Percentiles rank a stretch among this genome's conserved stretches.
These are phyloP conservation scores for Amylostereum areolatum DNA, from an alignment of 1,284 basidiomycete species.

Conservation along the genomic window DNA sequence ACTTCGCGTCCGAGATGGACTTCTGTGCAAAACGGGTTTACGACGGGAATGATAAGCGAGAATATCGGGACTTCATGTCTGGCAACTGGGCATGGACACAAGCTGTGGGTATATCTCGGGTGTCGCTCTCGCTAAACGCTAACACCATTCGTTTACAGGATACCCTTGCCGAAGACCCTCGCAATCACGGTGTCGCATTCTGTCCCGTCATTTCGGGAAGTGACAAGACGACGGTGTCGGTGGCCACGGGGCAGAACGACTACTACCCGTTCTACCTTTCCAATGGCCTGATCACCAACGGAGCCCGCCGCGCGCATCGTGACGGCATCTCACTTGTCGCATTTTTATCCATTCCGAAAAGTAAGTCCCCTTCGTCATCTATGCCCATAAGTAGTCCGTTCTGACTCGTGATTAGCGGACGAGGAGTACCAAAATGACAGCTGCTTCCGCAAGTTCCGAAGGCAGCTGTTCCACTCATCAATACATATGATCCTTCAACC, in stretches of 20 bases:
- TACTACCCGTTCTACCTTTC: conserved; percentile 18
- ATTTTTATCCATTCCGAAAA: conserved; percentile 21
- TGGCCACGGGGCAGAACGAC: conserved; percentile 17
- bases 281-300: conserved; percentile 14
- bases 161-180: conserved; percentile 9
- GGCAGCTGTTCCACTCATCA: conserved; percentile 7
- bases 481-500: conserved; percentile 1
- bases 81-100: conserved; percentile 16
- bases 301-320: conserved; percentile 17
- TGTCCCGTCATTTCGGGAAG: conserved; percentile 15
- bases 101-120: conserved; percentile 10
- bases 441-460: conserved; percentile 3
- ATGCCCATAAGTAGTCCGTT: too few relatives aligned
- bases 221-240: conserved; percentile 21
- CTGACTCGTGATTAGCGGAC: too few relatives aligned
- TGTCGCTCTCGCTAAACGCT: background rate
- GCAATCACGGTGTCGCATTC: conserved; percentile 10
- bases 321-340: too few relatives aligned
- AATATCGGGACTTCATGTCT: conserved; percentile 15
- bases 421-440: background rate
- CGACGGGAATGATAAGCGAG: background rate
- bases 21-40: conserved; percentile 11
- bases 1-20: conserved; percentile 19
- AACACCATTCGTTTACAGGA: conserved; percentile 1
- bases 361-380: conserved; percentile 8